Base-by-base conservation (phyloP, 148 eudicot species). In the Gaultheria prostrata region DNA sequence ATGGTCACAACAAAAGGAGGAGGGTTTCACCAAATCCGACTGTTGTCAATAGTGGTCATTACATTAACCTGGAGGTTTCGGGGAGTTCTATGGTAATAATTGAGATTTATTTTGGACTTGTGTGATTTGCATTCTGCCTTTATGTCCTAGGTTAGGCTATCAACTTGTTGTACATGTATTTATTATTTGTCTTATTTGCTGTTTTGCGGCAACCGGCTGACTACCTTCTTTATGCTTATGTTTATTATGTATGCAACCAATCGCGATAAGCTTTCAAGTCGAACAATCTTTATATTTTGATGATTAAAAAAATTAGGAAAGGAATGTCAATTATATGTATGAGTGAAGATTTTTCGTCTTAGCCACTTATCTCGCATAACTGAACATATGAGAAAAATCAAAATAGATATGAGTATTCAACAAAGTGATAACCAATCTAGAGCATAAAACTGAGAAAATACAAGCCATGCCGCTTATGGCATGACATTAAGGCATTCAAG, bases 31-130 rank as follows among this genome's bases (percentile, higher is more conserved):
- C 86, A 35, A 88, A 87, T 86, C 91, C 81, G 85, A 83, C 91
- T 81, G 77, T 85, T 33, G 87, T 91, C 63, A 91, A 91, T 80
- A 87, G 88, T 81, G 95, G 91, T 82, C 88, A 85, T 15, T 87
- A 88, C 69, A 83, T 89, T 59, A 88, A 87, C 85, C 33, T 83
- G 85, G 93, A 89, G 83, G 89, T 86, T 75, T 71, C 76, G 76
- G 80, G 78, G 89, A 77, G 77, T 48, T 69, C 73, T 77, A 54
- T 80, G 93, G 98, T 95, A 95, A 90, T 24, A 30, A 20, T 12
- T 61, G 61, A 35, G 39, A 35, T 30, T 10, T 77, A 6, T 61
- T 26, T 54, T 82, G 8, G 33, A n/a, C n/a, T n/a, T n/a, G n/a
- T n/a, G 43, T 39, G 6, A 6, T 39, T 39, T 39, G 43, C 43